phyloP scores from a whole-genome alignment of 805 yeast species.

The Citeromyces nyonsensis region DNA sequence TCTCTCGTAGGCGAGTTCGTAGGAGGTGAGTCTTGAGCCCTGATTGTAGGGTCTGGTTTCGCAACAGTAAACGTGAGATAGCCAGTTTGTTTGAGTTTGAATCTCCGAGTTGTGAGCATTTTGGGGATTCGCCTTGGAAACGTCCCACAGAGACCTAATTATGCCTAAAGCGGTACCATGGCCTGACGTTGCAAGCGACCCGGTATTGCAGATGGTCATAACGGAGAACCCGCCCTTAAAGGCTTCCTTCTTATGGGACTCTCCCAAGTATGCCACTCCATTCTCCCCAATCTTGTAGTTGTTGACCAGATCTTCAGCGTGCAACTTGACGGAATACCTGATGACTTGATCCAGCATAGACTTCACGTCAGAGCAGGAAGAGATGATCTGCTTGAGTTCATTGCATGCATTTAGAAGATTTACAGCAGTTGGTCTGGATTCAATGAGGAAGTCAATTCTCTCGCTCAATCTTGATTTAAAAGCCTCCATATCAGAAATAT shows the following conservation, averaged over 20 bases:
- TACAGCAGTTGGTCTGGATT: conserved; percentile 92
- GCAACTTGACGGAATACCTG: conserved; percentile 35
- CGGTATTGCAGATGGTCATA: conserved; percentile 90
- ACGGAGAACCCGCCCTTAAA: conserved; percentile 61
- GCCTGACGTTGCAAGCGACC: conserved; percentile 93
- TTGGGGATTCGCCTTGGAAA: conserved; percentile 13
- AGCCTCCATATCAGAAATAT: conserved; percentile 5
- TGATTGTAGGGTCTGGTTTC: conserved; percentile 96
- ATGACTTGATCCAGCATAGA: conserved; percentile 17
- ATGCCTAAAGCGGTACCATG: conserved; percentile 96
- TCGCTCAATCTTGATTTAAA: conserved; percentile 21
- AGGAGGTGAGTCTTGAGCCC: conserved; percentile 88
- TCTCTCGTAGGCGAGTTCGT: conserved; percentile 70
- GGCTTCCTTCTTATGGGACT: conserved; percentile 11
- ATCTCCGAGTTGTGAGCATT: conserved; percentile 4
- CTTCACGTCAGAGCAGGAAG: conserved; percentile 3
- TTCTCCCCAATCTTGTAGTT: conserved; percentile 66
- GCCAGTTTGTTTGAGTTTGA: conserved; percentile 18
- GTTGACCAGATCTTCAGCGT: conserved; percentile 65
- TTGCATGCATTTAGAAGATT: conserved; percentile 67
- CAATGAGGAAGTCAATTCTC: conserved; percentile 49
- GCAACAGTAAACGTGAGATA: conserved; percentile 68
- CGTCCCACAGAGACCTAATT: conserved; percentile 52
- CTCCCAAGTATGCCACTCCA: conserved; percentile 55
- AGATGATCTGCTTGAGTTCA: conserved; percentile 24